Evolutionary conservation across 225 moss, liverwort and hornwort genomes (phyloP).

Genomic region (Ulota crispa): DNA sequence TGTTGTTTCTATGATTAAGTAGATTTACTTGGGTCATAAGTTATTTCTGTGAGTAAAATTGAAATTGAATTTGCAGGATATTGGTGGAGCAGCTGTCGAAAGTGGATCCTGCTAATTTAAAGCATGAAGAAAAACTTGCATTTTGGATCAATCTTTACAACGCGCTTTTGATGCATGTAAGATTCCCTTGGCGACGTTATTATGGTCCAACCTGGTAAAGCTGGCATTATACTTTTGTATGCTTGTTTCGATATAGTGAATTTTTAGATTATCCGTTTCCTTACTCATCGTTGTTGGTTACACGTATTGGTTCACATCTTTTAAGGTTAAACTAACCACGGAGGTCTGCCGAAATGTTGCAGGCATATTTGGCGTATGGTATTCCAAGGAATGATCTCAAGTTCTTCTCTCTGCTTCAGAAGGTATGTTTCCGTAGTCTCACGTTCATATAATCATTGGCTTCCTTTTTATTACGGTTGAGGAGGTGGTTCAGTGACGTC

Average conservation of each 20-base stretch:
- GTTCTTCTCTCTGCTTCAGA: constrained; percentile 73
- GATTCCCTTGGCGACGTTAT: constrained; percentile 10
- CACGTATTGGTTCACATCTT: background rate
- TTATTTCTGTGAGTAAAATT: constrained; percentile 11
- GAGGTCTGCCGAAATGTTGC: constrained; percentile 24
- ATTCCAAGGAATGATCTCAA: constrained; percentile 85
- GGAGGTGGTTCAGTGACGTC: constrained; percentile 7
- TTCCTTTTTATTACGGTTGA: background rate
- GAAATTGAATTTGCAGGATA: constrained; percentile 43
- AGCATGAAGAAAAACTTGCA: constrained; percentile 80
- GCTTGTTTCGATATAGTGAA: constrained; percentile 10
- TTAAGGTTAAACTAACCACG: background rate
- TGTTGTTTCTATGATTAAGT: background rate
- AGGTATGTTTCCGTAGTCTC: constrained; percentile 47
- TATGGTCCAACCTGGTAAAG: constrained; percentile 1
- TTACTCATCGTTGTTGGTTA: background rate
- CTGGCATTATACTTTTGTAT: background rate
- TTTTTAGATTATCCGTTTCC: constrained; percentile 1
- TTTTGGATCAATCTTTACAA: constrained; percentile 95
- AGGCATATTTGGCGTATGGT: constrained; percentile 87
- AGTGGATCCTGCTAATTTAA: constrained; percentile 56
- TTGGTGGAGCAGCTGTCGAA: constrained; percentile 69
- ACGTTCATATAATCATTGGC: background rate
- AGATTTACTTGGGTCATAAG: background rate
- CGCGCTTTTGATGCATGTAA: constrained; percentile 88